Evolutionary conservation across 352 stramenopile genomes (phyloP), one percentile per base, ranked within the genome.

Genomic region (Phytophthora meadii): DNA sequence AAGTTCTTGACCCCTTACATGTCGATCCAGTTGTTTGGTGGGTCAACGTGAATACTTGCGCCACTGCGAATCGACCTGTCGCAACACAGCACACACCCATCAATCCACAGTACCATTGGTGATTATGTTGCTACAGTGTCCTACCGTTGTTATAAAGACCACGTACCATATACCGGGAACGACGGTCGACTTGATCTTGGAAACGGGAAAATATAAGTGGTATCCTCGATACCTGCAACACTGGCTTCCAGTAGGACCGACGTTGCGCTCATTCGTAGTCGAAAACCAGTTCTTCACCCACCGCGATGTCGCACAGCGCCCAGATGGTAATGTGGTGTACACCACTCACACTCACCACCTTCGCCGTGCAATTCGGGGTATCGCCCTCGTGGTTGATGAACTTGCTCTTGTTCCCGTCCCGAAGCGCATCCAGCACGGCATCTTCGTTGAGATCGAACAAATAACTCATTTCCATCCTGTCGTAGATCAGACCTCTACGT

Each of bases 381-480:
- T 79, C 74, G 9, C 59, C 54, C 0, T 67, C 59, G 61, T 98
- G 90, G 64, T 97, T 96, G 11, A 88, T 82, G 56, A 96, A 98
- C 54, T 94, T 89, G 54, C 81, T 92, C 68, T 98, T 97, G 79
- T 98, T 98, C 24, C 95, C 93, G 30, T 88, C 88, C 22, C 88
- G 83, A 24, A 92, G 78, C 1, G 93, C 92, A 63, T 98, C 95
- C 24, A 98, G 64, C 24, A 92, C 82, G 22, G 77, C 81, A 28
- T 98, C 93, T 10, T 89, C 84, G 50, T 93, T 97, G 37, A 98
- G 54, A 70, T 98, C 91, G 65, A 98, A 98, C 19, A 98, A 54
- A 55, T 97, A 98, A 15, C 77, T 88, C 64, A 78, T 86, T 54
- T 89, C 84, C 37, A 81, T 65, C 68, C 85, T 86, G 69, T 96